These are phyloP conservation scores for Eucalyptus lansdowneana DNA, from an alignment of 345 rosid species.

Conservation along the genomic window DNA sequence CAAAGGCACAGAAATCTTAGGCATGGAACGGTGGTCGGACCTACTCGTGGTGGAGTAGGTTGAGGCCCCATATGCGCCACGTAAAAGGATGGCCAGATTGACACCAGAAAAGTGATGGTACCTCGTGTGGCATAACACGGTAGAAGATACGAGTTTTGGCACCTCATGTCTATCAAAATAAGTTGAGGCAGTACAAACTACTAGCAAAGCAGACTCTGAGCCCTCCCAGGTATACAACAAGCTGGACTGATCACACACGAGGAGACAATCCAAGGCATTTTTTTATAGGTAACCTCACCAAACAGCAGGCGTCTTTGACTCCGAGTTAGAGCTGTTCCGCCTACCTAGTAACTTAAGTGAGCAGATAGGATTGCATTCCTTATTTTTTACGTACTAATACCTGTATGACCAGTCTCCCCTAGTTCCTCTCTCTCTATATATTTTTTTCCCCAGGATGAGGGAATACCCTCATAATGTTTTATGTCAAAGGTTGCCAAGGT, in stretches of 20 bases:
- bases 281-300: too few species aligned
- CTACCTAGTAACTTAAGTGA: accelerated
- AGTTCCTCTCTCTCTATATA: too few species aligned
- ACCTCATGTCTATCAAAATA: neutral
- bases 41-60: neutral
- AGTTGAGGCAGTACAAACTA: neutral
- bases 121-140: neutral
- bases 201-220: neutral
- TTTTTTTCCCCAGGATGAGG: too few species aligned
- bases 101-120: neutral
- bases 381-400: accelerated
- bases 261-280: too few species aligned
- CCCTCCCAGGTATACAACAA: neutral
- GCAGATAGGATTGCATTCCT: accelerated
- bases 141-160: neutral
- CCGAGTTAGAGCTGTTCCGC: accelerated
- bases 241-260: neutral
- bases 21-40: neutral
- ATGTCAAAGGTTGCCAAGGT: too few species aligned
- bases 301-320: too few species aligned
- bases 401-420: accelerated
- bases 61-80: neutral
- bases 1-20: neutral
- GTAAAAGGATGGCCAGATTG: neutral
- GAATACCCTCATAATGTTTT: too few species aligned